Conservation (phyloP, 129 eudicot species). For the Pseudognaphalium luteoalbum region DNA sequence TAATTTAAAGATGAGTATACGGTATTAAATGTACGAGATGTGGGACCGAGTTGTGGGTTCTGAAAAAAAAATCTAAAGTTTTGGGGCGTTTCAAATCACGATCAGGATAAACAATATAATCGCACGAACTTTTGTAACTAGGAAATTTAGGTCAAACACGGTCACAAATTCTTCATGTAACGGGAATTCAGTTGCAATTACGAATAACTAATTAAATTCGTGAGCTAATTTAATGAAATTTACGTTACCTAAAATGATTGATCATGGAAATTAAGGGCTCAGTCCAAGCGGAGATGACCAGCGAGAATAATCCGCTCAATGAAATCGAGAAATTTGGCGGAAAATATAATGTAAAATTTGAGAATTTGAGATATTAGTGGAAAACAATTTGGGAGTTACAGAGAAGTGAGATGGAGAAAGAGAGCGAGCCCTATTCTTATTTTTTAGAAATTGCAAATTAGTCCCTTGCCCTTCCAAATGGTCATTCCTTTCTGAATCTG, state of each 20-base stretch:
- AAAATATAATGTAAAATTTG: background rate
- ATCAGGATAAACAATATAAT: conserved; percentile 14
- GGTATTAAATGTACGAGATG: no score
- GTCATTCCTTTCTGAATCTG: no score
- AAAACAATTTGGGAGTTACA: conserved; percentile 5
- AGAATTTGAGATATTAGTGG: conserved; percentile 19
- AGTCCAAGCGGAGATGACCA: conserved; percentile 18
- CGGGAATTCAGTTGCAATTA: conserved; percentile 13
- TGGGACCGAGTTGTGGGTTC: no score
- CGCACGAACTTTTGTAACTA: conserved; percentile 9
- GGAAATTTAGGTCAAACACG: conserved; percentile 14
- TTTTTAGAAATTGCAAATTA: no score
- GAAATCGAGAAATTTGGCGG: background rate
- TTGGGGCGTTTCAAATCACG: no score
- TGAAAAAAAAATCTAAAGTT: no score
- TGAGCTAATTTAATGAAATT: conserved; percentile 14
- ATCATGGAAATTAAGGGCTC: conserved; percentile 14
- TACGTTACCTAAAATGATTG: conserved; percentile 25
- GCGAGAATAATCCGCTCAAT: background rate
- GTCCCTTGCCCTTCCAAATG: no score
- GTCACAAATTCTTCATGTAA: conserved; percentile 10
- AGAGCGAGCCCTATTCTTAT: no score
- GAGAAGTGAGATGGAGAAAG: conserved; percentile 11
- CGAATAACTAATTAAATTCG: background rate
- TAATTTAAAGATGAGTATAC: no score